Conservation (phyloP, 768 basidiomycete species). For the Suillus hirtellus region DNA sequence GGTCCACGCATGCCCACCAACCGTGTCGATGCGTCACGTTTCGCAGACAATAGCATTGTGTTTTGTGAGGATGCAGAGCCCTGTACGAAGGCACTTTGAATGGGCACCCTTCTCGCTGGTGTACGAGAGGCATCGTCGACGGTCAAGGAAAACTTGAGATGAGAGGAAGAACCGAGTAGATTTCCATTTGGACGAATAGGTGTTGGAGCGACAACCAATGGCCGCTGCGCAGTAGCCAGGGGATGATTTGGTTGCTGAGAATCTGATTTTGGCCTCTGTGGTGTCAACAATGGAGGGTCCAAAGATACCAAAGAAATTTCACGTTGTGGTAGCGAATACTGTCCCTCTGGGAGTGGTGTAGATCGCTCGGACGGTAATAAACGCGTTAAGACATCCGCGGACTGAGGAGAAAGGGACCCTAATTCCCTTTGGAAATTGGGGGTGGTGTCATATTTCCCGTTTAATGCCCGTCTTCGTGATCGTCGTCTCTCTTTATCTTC, state of each 20-base stretch:
- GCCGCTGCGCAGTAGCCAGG: conserved; percentile 25
- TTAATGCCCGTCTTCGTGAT: conserved; percentile 39
- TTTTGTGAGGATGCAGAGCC: conserved; percentile 54
- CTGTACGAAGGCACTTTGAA: conserved; percentile 50
- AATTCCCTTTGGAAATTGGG: conserved; percentile 41
- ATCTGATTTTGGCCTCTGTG: conserved; percentile 18
- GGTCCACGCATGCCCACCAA: conserved; percentile 23
- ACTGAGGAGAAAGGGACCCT: conserved; percentile 61
- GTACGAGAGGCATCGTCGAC: conserved; percentile 46
- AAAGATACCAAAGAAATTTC: conserved; percentile 27
- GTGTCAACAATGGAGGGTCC: conserved; percentile 28
- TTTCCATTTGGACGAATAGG: conserved; percentile 23
- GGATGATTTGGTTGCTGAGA: conserved; percentile 21
- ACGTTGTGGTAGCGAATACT: conserved; percentile 7
- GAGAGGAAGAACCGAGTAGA: conserved; percentile 23
- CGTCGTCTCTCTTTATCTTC: conserved; percentile 9
- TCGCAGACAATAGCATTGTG: conserved; percentile 35
- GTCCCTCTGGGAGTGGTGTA: conserved; percentile 19
- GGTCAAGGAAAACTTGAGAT: conserved; percentile 37
- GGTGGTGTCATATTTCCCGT: conserved; percentile 5
- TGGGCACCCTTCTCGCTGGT: conserved; percentile 65
- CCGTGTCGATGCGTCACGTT: conserved; percentile 23
- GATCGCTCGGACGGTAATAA: conserved; percentile 31
- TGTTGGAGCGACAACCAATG: conserved; percentile 31
- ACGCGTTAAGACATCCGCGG: conserved; percentile 43